Conservation (phyloP, 1,284 basidiomycete genomes). For the Polyporus tsugae region DNA sequence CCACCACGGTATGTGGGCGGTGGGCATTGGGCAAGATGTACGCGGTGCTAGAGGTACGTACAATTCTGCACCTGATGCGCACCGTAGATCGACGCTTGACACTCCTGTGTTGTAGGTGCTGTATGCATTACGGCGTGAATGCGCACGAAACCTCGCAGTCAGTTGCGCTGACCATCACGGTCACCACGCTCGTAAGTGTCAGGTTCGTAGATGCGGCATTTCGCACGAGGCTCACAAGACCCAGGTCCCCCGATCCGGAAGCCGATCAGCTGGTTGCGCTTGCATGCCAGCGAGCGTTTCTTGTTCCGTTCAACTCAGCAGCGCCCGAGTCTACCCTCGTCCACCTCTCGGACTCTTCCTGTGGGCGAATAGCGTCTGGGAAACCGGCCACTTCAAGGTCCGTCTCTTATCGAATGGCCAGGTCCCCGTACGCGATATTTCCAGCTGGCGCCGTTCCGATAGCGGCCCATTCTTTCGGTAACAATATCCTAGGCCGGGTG, state of each 20-base stretch:
- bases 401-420: conserved; percentile 34
- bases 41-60: conserved; percentile 12
- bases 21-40: conserved; percentile 6
- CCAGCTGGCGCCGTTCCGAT: conserved; percentile 33
- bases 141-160: conserved; percentile 2
- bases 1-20: conserved; percentile 7
- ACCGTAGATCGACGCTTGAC: not conserved
- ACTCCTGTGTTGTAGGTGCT: conserved; percentile 8
- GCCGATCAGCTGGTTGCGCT: conserved; percentile 29
- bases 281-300: conserved; percentile 24
- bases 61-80: conserved; percentile 2
- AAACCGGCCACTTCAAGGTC: conserved; percentile 26
- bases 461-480: conserved; percentile 34
- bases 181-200: not conserved
- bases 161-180: conserved; percentile 21
- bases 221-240: conserved; percentile 30
- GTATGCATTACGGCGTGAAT: conserved; percentile 16
- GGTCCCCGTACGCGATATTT: conserved; percentile 25
- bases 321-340: conserved; percentile 19
- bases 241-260: conserved; percentile 33
- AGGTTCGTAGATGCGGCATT: conserved; percentile 11
- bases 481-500: conserved; percentile 33
- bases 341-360: conserved; percentile 25
- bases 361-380: conserved; percentile 28
- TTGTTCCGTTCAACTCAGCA: conserved; percentile 22